Percentiles rank a stretch among this genome's conserved stretches.
phyloP scores from a whole-genome alignment of 148 eudicot species.

The Dysphania ambrosioides region DNA sequence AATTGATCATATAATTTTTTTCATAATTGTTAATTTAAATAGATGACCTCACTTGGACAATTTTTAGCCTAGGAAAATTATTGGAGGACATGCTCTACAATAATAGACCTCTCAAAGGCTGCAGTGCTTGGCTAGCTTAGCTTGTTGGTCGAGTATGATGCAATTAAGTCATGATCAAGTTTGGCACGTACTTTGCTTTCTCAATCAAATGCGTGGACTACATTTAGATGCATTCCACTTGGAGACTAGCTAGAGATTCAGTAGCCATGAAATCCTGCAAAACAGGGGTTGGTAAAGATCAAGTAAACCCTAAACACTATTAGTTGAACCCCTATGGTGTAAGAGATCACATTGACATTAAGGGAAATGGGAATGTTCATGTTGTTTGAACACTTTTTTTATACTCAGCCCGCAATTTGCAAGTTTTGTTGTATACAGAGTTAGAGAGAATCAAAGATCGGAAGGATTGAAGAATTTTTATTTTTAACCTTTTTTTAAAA shows the following conservation, averaged over 20 bases:
- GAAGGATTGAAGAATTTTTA: too few relatives aligned
- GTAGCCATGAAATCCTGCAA: not conserved
- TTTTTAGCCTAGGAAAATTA: not conserved
- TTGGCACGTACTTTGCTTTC: not conserved
- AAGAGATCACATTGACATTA: not conserved
- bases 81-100: not conserved
- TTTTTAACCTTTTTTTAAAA: too few relatives aligned
- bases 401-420: too few relatives aligned
- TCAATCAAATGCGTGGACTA: not conserved
- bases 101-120: conserved; percentile 16
- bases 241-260: not conserved
- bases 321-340: not conserved
- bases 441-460: too few relatives aligned
- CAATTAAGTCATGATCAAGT: not conserved
- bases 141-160: conserved; percentile 11
- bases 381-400: too few relatives aligned
- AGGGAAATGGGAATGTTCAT: not conserved
- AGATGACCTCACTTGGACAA: too few relatives aligned
- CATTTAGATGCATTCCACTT: not conserved
- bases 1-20: too few relatives aligned
- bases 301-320: not conserved
- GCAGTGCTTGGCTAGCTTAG: not conserved
- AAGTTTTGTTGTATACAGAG: too few relatives aligned
- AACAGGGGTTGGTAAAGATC: not conserved
- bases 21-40: too few relatives aligned